Evolutionary conservation across 2,329 filamentous ascomycete species (phyloP).

Genomic region (Paecilomyces dactylethromorphus): DNA sequence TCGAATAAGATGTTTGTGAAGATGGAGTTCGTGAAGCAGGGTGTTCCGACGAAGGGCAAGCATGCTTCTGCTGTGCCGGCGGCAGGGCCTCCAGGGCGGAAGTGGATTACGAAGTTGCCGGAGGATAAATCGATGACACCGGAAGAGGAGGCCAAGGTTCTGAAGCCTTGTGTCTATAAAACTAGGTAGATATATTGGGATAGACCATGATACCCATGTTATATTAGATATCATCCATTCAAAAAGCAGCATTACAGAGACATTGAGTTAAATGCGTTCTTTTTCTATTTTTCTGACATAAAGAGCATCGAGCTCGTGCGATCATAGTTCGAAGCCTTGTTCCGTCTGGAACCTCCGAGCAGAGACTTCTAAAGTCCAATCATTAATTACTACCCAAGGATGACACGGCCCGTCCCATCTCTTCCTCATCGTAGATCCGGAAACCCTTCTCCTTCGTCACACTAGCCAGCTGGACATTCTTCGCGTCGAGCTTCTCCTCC

Average conservation of each 20-base stretch:
- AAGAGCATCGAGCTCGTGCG: background rate
- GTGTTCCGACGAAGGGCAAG: constrained; percentile 68
- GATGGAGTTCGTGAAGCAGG: constrained; percentile 90
- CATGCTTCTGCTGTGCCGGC: constrained; percentile 38
- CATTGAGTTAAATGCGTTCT: background rate
- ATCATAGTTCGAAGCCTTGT: background rate
- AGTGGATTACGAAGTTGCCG: constrained; percentile 50
- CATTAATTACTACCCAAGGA: constrained; percentile 48
- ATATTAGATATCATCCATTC: background rate
- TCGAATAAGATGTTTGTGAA: constrained; percentile 97
- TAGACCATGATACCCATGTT: background rate
- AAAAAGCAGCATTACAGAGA: background rate
- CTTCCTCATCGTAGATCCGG: constrained; percentile 95
- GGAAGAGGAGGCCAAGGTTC: constrained; percentile 59
- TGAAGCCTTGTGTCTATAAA: constrained; percentile 98
- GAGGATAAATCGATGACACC: constrained; percentile 50
- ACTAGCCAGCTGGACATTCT: constrained; percentile 97
- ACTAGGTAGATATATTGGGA: constrained; percentile 51
- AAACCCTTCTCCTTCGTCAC: constrained; percentile 98
- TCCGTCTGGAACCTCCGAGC: background rate
- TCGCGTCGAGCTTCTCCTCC: constrained; percentile 98
- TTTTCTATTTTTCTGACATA: background rate
- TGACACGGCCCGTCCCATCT: constrained; percentile 90
- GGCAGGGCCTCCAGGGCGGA: constrained; percentile 30
- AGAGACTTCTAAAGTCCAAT: constrained; percentile 10